Evolutionary conservation across 148 eudicot species (phyloP).

Genomic region (Vaccinium myrtillus): DNA sequence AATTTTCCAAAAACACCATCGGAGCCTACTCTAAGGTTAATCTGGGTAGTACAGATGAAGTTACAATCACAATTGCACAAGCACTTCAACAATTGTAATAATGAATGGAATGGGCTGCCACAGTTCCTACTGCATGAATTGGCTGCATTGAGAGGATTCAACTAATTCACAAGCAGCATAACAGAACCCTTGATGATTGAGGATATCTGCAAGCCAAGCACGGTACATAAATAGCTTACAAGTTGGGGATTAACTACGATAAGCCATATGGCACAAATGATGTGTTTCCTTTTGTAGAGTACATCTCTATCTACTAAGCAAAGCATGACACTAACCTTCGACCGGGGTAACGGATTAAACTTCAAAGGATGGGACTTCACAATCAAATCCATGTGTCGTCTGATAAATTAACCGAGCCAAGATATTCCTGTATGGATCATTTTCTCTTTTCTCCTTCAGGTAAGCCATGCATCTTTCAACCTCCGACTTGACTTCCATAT

Average conservation of each 20-base stretch:
- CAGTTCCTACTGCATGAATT: neutral
- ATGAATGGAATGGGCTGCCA: neutral
- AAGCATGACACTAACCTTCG: neutral
- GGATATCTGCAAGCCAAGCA: neutral
- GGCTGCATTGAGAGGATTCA: neutral
- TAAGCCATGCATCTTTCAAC: conserved; percentile 65
- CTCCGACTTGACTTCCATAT: conserved; percentile 58
- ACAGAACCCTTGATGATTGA: neutral
- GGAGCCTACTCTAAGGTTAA: neutral
- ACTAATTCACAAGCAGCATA: neutral
- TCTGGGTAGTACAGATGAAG: neutral
- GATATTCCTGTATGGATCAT: conserved; percentile 63
- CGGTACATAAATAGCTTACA: neutral
- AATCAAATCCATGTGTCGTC: conserved; percentile 48
- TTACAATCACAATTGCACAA: neutral
- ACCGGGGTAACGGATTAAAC: conserved; percentile 15
- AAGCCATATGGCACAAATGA: neutral
- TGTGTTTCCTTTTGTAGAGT: neutral
- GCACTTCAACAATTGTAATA: neutral
- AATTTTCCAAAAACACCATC: neutral
- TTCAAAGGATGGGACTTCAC: conserved; percentile 71
- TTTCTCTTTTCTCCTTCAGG: conserved; percentile 65
- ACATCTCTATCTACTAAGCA: neutral
- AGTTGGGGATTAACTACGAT: neutral
- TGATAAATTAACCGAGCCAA: conserved; percentile 47